Evolutionary conservation across 495 filamentous ascomycete species (phyloP).

Genomic region (Immersiella caudata): DNA sequence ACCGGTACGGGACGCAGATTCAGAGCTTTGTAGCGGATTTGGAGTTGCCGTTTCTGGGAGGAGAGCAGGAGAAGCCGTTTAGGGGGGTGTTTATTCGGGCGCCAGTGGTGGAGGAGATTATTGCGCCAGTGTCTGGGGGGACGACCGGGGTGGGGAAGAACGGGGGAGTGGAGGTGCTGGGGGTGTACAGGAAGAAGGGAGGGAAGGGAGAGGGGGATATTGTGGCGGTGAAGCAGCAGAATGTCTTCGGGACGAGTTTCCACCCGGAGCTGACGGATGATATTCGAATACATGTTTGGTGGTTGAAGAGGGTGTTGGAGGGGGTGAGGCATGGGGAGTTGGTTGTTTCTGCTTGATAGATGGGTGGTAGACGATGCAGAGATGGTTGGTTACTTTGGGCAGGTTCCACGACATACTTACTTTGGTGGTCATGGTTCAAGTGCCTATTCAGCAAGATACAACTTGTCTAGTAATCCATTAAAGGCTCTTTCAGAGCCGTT

Average conservation of each 20-base stretch:
- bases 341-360: slow-evolving; percentile 8
- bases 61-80: slow-evolving; percentile 55
- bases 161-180: slow-evolving; percentile 60
- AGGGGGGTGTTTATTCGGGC: slow-evolving; percentile 90
- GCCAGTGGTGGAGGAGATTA: slow-evolving; percentile 84
- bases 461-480: too few species aligned
- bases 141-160: slow-evolving; percentile 30
- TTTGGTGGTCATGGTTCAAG: too few species aligned
- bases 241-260: slow-evolving; percentile 95
- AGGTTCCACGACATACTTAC: not conserved
- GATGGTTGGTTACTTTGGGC: not conserved
- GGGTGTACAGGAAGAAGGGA: slow-evolving; percentile 45
- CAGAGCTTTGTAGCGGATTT: slow-evolving; percentile 88
- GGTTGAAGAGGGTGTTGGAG: slow-evolving; percentile 72
- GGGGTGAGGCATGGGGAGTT: slow-evolving; percentile 22
- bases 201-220: slow-evolving; percentile 66
- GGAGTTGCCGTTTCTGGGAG: slow-evolving; percentile 71
- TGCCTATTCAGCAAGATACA: too few species aligned
- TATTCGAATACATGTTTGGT: slow-evolving; percentile 89
- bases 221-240: slow-evolving; percentile 87
- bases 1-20: slow-evolving; percentile 91
- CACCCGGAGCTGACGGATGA: slow-evolving; percentile 94
- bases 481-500: too few species aligned
- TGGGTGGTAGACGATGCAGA: not conserved
- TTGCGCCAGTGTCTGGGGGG: slow-evolving; percentile 56